Evolutionary conservation across 2,329 filamentous ascomycete genomes (phyloP).

Genomic region (Mycosphaerella sp.): DNA sequence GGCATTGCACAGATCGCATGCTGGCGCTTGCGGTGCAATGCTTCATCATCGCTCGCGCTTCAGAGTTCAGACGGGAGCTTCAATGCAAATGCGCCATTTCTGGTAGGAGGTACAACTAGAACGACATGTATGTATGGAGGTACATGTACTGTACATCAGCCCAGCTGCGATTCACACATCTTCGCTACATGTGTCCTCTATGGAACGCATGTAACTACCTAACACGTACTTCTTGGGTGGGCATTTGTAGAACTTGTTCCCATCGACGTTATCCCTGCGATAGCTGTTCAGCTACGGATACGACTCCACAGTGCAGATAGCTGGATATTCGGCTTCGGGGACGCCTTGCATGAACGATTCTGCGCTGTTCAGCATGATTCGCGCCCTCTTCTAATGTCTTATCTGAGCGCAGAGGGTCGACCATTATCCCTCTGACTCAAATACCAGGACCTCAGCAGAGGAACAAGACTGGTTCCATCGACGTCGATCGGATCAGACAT

Average conservation of each 20-base stretch:
- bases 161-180: too few relatives aligned
- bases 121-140: too few relatives aligned
- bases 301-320: constrained; percentile 4
- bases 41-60: too few relatives aligned
- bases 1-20: too few relatives aligned
- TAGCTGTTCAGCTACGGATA: constrained; percentile 4
- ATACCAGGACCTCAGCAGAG: background rate
- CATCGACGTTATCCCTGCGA: constrained; percentile 1
- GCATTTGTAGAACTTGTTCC: background rate
- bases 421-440: background rate
- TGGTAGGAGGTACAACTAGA: too few relatives aligned
- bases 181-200: too few relatives aligned
- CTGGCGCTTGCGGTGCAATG: too few relatives aligned
- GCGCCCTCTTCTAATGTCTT: constrained; percentile 18
- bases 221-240: too few relatives aligned
- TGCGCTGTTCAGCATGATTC: constrained; percentile 23
- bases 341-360: constrained; percentile 17
- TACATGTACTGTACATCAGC: too few relatives aligned
- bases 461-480: background rate
- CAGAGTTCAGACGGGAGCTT: too few relatives aligned
- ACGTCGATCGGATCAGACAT: background rate
- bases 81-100: too few relatives aligned
- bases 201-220: too few relatives aligned
- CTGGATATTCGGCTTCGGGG: constrained; percentile 14
- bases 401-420: background rate